Evolutionary conservation across 2,329 filamentous ascomycete species (phyloP), one percentile per base, ranked within the genome.

Genomic region (Neurospora crassa): DNA sequence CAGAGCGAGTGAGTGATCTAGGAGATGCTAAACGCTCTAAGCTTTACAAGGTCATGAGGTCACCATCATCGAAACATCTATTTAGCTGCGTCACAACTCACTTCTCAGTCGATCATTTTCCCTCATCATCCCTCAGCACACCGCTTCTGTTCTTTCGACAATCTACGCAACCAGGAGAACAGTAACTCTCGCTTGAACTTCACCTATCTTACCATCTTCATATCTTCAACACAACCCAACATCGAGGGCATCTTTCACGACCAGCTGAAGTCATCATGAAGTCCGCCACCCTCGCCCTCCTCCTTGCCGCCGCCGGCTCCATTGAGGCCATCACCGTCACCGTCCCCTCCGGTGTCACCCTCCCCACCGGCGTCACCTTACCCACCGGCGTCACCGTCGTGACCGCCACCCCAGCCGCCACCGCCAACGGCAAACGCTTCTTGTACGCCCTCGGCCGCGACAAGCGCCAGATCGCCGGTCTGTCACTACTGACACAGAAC

Each of bases 331-430:
- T 76, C 70, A 76, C 76, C 70, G 73, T 77, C 73, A 72, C 75
- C 1, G 71, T 77, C 6, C 73, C 76, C 24, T 76, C 75, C 1
- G 76, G 76, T 3, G 73, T 74, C 67, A 71, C 74, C 7, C 70
- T 77, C 69, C 75, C 76, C 37, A 71, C 71, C 2, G 74, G 75
- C 24, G 70, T 76, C 37, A 71, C 73, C 14, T 70, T 77, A 4
- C 75, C 76, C 10, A 73, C 73, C n/a, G 75, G 75, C 24, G 73
- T 77, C 5, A 74, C 72, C 40, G 71, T 76, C 45, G 74, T 74
- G n/a, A 69, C 73, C 2, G 71, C 74, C 40, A 63, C 42, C 37
- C 41, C 41, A 18, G 67, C 73, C 40, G 43, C 53, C 16, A 67
- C 73, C 5, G 71, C 72, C 47, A 67, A 73, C 72, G 12, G 71